Percentiles rank a stretch among this genome's conserved stretches.
These are phyloP conservation scores for Neopestalotiopsis sp. DNA, from an alignment of 2,329 filamentous ascomycete species.

Conservation along the genomic window DNA sequence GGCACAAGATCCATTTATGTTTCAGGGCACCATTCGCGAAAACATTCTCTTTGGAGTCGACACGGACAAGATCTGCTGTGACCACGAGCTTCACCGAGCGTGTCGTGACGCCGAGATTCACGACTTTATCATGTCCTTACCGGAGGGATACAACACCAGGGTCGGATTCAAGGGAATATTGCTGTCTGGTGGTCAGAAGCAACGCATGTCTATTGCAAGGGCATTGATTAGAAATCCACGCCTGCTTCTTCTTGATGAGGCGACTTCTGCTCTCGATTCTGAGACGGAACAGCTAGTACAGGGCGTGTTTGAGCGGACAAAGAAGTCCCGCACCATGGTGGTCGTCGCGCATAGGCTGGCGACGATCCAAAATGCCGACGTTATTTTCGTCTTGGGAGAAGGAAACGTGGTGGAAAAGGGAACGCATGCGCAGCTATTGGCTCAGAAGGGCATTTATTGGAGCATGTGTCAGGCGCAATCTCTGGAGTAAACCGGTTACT, in stretches of 20 bases:
- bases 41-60: conserved; percentile 71
- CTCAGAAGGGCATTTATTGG: conserved; percentile 58
- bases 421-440: conserved; percentile 54
- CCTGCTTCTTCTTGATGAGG: conserved; percentile 73
- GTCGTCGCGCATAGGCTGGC: conserved; percentile 79
- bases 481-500: conserved; percentile 25
- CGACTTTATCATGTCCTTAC: conserved; percentile 71
- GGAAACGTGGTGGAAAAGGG: conserved; percentile 62
- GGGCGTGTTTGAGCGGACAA: conserved; percentile 68
- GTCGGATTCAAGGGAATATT: conserved; percentile 71
- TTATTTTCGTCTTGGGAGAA: conserved; percentile 77
- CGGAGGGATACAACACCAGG: conserved; percentile 70
- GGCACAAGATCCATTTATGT: conserved; percentile 75
- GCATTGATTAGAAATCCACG: conserved; percentile 69
- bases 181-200: conserved; percentile 72
- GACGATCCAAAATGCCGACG: conserved; percentile 77
- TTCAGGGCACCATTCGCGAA: conserved; percentile 65
- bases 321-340: conserved; percentile 67
- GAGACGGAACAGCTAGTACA: conserved; percentile 61
- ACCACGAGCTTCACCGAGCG: conserved; percentile 54
- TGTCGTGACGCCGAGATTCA: conserved; percentile 70
- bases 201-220: conserved; percentile 74
- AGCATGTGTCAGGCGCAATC: conserved; percentile 50
- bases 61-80: conserved; percentile 51
- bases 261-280: conserved; percentile 71